Conservation (phyloP, 176 grass and related monocot genomes). For the Raddia guianensis region DNA sequence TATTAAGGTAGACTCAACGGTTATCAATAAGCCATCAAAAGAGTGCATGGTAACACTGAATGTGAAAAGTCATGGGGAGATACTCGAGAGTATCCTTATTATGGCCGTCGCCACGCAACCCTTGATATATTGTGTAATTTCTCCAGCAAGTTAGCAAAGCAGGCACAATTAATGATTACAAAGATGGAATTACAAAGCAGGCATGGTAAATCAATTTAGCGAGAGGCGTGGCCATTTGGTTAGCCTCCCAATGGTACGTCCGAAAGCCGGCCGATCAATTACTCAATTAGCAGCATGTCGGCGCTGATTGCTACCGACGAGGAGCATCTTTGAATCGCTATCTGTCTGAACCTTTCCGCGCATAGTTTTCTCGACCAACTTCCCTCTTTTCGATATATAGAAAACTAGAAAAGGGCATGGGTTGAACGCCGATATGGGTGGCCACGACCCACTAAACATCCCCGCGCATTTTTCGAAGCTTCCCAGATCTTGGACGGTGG, state of each 20-base stretch:
- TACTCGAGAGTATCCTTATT: no score
- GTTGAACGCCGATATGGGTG: neutral
- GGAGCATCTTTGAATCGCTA: neutral
- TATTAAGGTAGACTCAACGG: no score
- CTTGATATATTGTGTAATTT: no score
- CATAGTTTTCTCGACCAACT: conserved; percentile 27
- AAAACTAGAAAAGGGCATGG: neutral
- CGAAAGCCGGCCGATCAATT: neutral
- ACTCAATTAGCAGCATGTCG: conserved; percentile 17
- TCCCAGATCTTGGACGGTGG: neutral
- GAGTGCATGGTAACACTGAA: no score
- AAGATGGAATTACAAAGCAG: no score
- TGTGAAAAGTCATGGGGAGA: no score
- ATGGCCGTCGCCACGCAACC: no score
- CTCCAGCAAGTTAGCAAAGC: no score
- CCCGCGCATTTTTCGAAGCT: conserved; percentile 33
- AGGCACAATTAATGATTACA: no score
- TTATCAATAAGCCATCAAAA: no score
- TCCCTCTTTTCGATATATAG: conserved; percentile 17
- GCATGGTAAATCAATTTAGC: neutral
- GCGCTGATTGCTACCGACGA: conserved; percentile 15
- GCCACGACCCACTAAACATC: neutral
- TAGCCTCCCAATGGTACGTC: neutral
- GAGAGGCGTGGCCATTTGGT: neutral
- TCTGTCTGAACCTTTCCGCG: neutral